Percentiles rank a stretch among this genome's conserved stretches.
These are phyloP conservation scores for Erigeron philadelphicus DNA, from an alignment of 140 eudicot species.

Conservation along the genomic window DNA sequence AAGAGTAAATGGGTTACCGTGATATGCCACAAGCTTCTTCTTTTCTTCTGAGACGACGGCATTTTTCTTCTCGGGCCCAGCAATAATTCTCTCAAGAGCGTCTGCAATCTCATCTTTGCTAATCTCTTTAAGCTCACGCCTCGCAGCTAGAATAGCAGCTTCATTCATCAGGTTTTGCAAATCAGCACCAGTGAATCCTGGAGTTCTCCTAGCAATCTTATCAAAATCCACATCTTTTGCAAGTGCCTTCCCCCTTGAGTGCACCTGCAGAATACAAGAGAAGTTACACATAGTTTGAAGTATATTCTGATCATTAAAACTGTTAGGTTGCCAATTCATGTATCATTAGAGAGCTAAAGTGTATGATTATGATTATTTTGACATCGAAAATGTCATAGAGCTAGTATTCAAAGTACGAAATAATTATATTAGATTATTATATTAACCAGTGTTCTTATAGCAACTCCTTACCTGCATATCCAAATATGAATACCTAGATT, in stretches of 20 bases:
- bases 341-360: too few relatives aligned
- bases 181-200: constrained; percentile 95
- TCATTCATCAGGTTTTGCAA: constrained; percentile 90
- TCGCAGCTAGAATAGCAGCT: constrained; percentile 96
- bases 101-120: constrained; percentile 96
- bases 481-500: too few relatives aligned
- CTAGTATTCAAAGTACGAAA: not conserved
- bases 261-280: constrained; percentile 50
- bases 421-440: not conserved
- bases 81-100: constrained; percentile 92
- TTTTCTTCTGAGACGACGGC: constrained; percentile 94
- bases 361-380: not conserved
- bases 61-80: constrained; percentile 96
- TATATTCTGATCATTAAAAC: too few relatives aligned
- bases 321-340: too few relatives aligned
- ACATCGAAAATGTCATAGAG: not conserved
- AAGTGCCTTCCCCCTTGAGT: constrained; percentile 86
- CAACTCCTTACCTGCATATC: not conserved
- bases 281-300: constrained; percentile 8
- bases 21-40: constrained; percentile 91
- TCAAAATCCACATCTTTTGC: constrained; percentile 95
- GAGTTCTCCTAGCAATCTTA: constrained; percentile 86
- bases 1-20: constrained; percentile 40
- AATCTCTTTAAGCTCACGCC: constrained; percentile 91
- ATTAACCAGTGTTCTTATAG: not conserved